A percentile compares a stretch with the other conserved stretches of the same genome.
Evolutionary conservation across 257 asterid genomes (phyloP).

Genomic region (Nyctanthes arbortristis): DNA sequence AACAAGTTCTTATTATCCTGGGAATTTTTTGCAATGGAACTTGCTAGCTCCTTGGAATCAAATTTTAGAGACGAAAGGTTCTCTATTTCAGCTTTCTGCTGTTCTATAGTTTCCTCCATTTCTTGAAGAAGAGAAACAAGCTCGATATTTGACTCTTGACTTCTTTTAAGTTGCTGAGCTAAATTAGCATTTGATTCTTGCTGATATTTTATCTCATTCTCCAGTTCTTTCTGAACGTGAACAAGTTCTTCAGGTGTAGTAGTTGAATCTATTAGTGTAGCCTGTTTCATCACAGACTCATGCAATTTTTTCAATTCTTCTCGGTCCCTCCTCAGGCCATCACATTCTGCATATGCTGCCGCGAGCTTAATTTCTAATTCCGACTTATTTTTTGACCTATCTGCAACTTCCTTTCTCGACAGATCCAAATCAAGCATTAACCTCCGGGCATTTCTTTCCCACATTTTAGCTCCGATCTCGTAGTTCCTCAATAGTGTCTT

Average conservation of each 20-base stretch:
- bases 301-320: slow-evolving; percentile 45
- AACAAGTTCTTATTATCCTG: slow-evolving; percentile 36
- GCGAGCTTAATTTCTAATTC: slow-evolving; percentile 67
- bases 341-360: slow-evolving; percentile 56
- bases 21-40: slow-evolving; percentile 26
- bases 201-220: slow-evolving; percentile 67
- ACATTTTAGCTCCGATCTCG: slow-evolving; percentile 91
- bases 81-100: slow-evolving; percentile 73
- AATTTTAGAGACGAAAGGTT: slow-evolving; percentile 45
- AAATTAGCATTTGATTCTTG: slow-evolving; percentile 56
- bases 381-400: slow-evolving; percentile 65
- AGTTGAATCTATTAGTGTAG: slow-evolving; percentile 29
- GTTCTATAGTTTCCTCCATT: slow-evolving; percentile 73
- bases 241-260: slow-evolving; percentile 38
- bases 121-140: slow-evolving; percentile 87
- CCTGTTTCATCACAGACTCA: slow-evolving; percentile 31
- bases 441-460: slow-evolving; percentile 94
- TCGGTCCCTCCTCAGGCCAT: slow-evolving; percentile 56
- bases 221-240: slow-evolving; percentile 56
- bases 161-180: slow-evolving; percentile 61
- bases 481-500: slow-evolving; percentile 68
- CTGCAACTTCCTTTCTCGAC: slow-evolving; percentile 55
- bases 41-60: slow-evolving; percentile 27
- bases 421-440: slow-evolving; percentile 73
- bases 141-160: slow-evolving; percentile 86